These are phyloP conservation scores for Lactifluus hygrophoroides DNA, from an alignment of 768 basidiomycete genomes.

Conservation along the genomic window DNA sequence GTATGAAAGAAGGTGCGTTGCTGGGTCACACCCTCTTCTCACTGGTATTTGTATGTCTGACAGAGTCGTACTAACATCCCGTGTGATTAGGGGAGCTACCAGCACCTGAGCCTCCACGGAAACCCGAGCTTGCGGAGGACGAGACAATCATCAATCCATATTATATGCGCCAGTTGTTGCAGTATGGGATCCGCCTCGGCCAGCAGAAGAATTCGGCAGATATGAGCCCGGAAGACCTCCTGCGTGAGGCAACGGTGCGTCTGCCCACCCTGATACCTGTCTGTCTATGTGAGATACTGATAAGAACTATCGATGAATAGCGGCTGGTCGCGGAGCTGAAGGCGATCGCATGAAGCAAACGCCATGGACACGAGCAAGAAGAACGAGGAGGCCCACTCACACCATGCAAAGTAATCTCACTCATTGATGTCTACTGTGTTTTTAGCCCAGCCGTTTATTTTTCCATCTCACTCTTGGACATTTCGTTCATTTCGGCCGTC, in stretches of 20 bases:
- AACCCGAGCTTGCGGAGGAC: conserved; percentile 33
- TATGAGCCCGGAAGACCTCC: conserved; percentile 27
- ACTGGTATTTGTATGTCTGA: conserved; percentile 1
- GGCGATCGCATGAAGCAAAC: conserved; percentile 12
- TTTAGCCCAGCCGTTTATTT: conserved; percentile 10
- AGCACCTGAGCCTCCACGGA: conserved; percentile 28
- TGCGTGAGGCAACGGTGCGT: conserved; percentile 29
- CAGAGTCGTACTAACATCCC: neutral
- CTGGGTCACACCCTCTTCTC: neutral
- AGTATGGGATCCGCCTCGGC: conserved; percentile 62
- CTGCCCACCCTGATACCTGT: neutral
- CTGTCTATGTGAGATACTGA: neutral
- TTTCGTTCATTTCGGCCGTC: conserved; percentile 5
- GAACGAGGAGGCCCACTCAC: neutral
- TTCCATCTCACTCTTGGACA: neutral
- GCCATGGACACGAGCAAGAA: neutral
- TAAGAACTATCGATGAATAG: neutral
- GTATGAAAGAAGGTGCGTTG: conserved; percentile 48
- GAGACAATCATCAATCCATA: conserved; percentile 72
- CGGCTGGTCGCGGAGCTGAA: conserved; percentile 20
- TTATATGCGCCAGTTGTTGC: conserved; percentile 67
- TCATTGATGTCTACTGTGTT: conserved; percentile 12
- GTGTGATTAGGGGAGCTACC: conserved; percentile 24
- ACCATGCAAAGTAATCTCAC: neutral
- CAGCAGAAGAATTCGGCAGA: conserved; percentile 22